Evolutionary conservation across 2,329 filamentous ascomycete species (phyloP).

Genomic region (Chrysosporium queenslandicum): DNA sequence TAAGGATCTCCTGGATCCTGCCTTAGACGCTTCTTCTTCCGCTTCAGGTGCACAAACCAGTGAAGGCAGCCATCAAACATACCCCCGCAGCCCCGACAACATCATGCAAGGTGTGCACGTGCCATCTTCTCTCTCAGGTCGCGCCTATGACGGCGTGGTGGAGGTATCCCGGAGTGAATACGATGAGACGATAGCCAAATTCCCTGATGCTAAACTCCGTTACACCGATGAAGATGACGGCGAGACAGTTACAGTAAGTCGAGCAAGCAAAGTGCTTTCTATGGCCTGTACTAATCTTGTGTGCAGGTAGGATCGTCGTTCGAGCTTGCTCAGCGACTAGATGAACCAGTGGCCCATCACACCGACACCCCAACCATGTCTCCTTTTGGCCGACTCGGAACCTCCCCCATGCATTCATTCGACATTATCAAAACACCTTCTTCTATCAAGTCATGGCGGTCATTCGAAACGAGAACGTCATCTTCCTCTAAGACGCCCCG

Average conservation of each 20-base stretch:
- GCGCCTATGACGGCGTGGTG: conserved; percentile 27
- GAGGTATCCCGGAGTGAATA: conserved; percentile 36
- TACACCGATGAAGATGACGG: conserved; percentile 41
- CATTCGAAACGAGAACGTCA: conserved; percentile 1
- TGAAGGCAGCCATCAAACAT: background rate
- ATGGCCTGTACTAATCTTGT: background rate
- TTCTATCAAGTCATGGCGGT: conserved; percentile 32
- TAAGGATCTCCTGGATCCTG: conserved; percentile 24
- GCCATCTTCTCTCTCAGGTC: conserved; percentile 1
- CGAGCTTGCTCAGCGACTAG: conserved; percentile 39
- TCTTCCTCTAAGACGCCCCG: background rate
- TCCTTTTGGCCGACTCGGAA: conserved; percentile 12
- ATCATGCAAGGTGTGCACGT: background rate
- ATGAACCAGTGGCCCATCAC: conserved; percentile 27
- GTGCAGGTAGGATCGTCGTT: conserved; percentile 39
- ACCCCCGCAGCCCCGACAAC: background rate
- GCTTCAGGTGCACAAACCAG: background rate
- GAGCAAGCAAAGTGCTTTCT: background rate
- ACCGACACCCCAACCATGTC: no score
- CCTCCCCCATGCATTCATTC: conserved; percentile 36
- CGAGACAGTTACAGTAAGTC: conserved; percentile 37
- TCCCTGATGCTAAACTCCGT: conserved; percentile 35
- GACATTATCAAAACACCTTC: conserved; percentile 36
- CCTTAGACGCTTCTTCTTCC: background rate
- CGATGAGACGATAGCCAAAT: conserved; percentile 32